These are phyloP conservation scores for Amanita inopinata DNA, from an alignment of 768 basidiomycete species.

Conservation along the genomic window DNA sequence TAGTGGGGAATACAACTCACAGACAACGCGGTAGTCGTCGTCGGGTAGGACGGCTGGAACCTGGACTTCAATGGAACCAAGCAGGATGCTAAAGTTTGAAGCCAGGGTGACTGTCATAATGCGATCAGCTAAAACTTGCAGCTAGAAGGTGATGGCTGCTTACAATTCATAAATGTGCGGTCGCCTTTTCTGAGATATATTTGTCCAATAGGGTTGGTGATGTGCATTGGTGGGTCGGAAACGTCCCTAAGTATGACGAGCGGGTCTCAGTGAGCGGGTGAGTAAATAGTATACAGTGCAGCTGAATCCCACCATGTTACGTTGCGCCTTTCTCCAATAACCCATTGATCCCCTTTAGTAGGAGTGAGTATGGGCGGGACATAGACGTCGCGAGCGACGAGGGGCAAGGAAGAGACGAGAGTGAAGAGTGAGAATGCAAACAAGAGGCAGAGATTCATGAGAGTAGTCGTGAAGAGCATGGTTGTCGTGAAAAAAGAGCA, in stretches of 20 bases:
- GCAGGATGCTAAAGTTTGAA: conserved; percentile 13
- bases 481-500: conserved; percentile 4
- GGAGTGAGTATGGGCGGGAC: conserved; percentile 25
- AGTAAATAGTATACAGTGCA: not conserved
- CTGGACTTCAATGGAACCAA: conserved; percentile 11
- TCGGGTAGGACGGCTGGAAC: conserved; percentile 13
- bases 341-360: conserved; percentile 20
- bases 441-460: conserved; percentile 7
- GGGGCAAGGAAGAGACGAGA: conserved; percentile 18
- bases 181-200: conserved; percentile 21
- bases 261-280: no score
- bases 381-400: conserved; percentile 26
- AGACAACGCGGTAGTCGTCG: conserved; percentile 14
- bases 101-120: conserved; percentile 12
- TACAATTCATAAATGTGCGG: conserved; percentile 12
- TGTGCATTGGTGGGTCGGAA: conserved; percentile 18
- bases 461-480: conserved; percentile 9
- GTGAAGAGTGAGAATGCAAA: conserved; percentile 14
- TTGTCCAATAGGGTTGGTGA: conserved; percentile 24
- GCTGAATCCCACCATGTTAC: conserved; percentile 26
- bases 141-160: not conserved
- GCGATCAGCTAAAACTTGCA: not conserved
- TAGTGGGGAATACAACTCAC: conserved; percentile 12
- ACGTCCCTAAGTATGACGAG: conserved; percentile 15
- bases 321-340: conserved; percentile 20